These are phyloP conservation scores for Entomortierella lignicola DNA, from an alignment of 192 early-diverging fungal genomes.

Conservation along the genomic window DNA sequence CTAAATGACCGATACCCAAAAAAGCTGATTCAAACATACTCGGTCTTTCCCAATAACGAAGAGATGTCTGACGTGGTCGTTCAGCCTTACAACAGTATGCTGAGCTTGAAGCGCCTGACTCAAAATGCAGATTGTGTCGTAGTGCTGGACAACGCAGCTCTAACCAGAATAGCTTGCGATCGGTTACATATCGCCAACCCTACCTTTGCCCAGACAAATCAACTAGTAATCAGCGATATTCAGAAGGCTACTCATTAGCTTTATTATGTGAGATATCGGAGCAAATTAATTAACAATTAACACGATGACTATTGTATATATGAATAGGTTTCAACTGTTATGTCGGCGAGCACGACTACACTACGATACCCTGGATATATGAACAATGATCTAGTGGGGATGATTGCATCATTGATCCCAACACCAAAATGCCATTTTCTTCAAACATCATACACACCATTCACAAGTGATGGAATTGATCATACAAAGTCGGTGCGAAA, in stretches of 20 bases:
- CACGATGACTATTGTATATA: neutral
- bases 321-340: conserved; percentile 94
- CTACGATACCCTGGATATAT: conserved; percentile 99
- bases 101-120: conserved; percentile 91
- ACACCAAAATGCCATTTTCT: conserved; percentile 98
- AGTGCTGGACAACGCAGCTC: conserved; percentile 95
- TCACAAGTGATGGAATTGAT: conserved; percentile 92
- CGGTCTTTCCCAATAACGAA: conserved; percentile 96
- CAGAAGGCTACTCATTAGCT: neutral
- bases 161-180: conserved; percentile 93
- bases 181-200: conserved; percentile 93
- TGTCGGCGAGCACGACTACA: conserved; percentile 96
- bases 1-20: conserved; percentile 96
- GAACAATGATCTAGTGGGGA: conserved; percentile 98
- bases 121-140: conserved; percentile 96
- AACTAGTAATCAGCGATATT: conserved; percentile 72
- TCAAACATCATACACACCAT: conserved; percentile 96
- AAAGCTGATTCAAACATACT: conserved; percentile 97
- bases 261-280: neutral
- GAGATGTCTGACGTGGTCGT: conserved; percentile 96
- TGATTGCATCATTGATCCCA: conserved; percentile 95
- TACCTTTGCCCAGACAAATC: conserved; percentile 95
- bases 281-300: neutral
- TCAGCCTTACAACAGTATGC: conserved; percentile 97
- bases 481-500: conserved; percentile 93